Base-by-base conservation (phyloP, 345 rosid genomes). In the Eucalyptus erythrocorys region DNA sequence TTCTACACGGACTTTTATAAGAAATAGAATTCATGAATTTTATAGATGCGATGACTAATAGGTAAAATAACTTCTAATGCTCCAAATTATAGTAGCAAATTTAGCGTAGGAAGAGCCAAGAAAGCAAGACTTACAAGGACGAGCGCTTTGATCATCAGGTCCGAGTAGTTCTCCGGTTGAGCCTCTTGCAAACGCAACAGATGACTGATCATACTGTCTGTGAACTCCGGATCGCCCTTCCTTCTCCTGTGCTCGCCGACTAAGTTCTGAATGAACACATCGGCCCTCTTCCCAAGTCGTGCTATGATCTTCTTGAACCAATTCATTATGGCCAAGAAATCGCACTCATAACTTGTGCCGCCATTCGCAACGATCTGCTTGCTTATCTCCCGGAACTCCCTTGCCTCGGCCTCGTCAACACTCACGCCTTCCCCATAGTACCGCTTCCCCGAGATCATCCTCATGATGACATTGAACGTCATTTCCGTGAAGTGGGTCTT, bases 381-480 rank as follows among this genome's bases (percentile, higher is more conserved):
- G 88, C 91, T 90, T 27, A 92, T 88, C 68, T 85, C 42, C 87
- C 86, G 43, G 24, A 79, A 61, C 64, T 85, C 48, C 49, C 85
- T 91, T 15, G 96, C 45, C 50, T 88, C 43, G 19, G 30, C 53
- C 50, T 85, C 87, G 21, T 59, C 82, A 4, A 91, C 90, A 8
- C 45, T 88, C 32, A 90, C 86, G 24, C 92, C 92, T 17, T 95
- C 94, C 5, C 94, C 94, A 55, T 91, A 94, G 86, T 94, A 94
- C 85, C 94, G 86, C 88, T 94, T 95, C 86, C 97, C 95, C 2
- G 96, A 93, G 6, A 95, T 91, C 96, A 90, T 90, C 87, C 93
- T 86, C 89, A 89, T 87, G 3, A 71, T 91, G 87, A 79, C 87
- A 37, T 88, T 94, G 86, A 89, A 86, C 22, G 92, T 87, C 61